Evolutionary conservation across 805 yeast genomes (phyloP), one percentile per base, ranked within the genome.

Genomic region (Myxozyma sirexii): DNA sequence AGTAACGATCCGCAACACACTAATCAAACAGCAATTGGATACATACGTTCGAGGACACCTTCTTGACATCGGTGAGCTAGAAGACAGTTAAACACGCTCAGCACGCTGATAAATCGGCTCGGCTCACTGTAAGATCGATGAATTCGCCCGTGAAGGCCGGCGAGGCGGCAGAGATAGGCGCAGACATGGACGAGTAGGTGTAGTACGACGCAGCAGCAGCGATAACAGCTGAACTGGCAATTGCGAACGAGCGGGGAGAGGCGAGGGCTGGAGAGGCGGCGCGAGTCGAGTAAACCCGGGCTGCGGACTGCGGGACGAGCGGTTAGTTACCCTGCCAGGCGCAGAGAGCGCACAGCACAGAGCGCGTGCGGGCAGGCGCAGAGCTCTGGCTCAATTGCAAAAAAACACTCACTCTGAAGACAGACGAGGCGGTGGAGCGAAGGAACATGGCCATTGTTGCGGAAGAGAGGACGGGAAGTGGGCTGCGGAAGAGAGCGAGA

Each of bases 141-240:
- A 62, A 62, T 41, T 60, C 62, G 21, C 63, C 63, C 24, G 47
- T 49, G 38, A 62, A 47, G 5, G 48, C 66, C 12, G 64, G 59
- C 48, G 54, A 17, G 15, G 61, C 7, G 29, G 66, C 66, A 15
- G 62, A n/a, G 17, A 56, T 50, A 17, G 66, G 64, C 15, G 55
- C 8, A 31, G 58, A 3, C 66, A 62, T 62, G 46, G 62, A 13
- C 15, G 48, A 35, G 45, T 62, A 62, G 38, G 46, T 7, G 26
- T 29, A 42, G 49, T 52, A 56, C 7, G 60, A 60, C 4, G 59
- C 51, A n/a, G 64, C 42, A 21, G 57, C 60, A 44, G 58, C 64
- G 33, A 60, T 27, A n/a, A 58, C 65, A 17, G 50, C 43, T 7
- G 66, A 27, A 49, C 54, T 24, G 15, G 55, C 56, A 49, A 56